Conservation (phyloP, 495 filamentous ascomycete species). For the Penicillium argentinense region DNA sequence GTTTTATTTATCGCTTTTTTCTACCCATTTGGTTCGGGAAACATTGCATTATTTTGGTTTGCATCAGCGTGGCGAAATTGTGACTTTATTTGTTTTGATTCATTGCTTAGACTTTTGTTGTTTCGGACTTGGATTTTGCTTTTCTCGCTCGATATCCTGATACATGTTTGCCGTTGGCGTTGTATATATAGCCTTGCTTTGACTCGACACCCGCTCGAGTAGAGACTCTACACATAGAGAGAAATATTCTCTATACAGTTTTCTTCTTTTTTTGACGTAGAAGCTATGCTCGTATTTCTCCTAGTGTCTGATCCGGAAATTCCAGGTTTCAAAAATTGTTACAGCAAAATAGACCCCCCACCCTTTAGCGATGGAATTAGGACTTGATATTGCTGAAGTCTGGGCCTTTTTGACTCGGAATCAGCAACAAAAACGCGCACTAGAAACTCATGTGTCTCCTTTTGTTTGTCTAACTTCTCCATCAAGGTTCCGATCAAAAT, state of each 20-base stretch:
- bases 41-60: conserved; percentile 13
- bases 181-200: background rate
- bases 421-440: background rate
- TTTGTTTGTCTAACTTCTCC: background rate
- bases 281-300: too few relatives aligned
- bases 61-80: conserved; percentile 33
- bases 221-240: too few relatives aligned
- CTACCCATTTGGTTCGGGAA: background rate
- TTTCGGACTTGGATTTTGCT: conserved; percentile 1
- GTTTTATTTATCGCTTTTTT: conserved; percentile 5
- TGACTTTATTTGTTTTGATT: background rate
- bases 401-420: background rate
- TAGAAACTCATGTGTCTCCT: background rate
- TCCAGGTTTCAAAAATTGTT: too few relatives aligned
- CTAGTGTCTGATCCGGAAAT: too few relatives aligned
- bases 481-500: background rate
- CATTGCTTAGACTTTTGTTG: background rate
- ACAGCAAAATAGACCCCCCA: too few relatives aligned
- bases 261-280: too few relatives aligned
- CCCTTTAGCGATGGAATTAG: background rate
- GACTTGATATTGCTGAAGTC: background rate
- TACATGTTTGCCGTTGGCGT: background rate
- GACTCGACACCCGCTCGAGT: conserved; percentile 19
- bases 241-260: too few relatives aligned
- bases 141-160: conserved; percentile 3